Percentiles rank a stretch among this genome's conserved stretches.
Evolutionary conservation across 2,329 filamentous ascomycete genomes (phyloP).

Genomic region (Pseudogymnoascus destructans): DNA sequence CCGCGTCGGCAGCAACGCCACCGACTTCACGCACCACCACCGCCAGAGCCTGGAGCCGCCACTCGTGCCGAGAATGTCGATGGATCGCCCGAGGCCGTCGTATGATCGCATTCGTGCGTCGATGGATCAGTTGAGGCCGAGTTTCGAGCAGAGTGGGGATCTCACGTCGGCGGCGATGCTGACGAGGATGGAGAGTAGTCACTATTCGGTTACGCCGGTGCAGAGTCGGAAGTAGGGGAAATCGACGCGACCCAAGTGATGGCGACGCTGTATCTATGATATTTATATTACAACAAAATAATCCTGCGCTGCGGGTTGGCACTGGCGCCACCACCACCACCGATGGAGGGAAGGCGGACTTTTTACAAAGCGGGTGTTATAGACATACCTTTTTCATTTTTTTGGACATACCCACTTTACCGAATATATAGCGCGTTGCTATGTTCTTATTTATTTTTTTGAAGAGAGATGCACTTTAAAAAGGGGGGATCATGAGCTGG

Average conservation of each 20-base stretch:
- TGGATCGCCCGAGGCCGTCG: conserved; percentile 64
- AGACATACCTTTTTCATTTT: not conserved
- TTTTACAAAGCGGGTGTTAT: not conserved
- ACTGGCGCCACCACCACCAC: not conserved
- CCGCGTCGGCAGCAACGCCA: conserved; percentile 87
- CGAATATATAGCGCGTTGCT: not conserved
- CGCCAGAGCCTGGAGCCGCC: conserved; percentile 46
- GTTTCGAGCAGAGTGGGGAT: conserved; percentile 77
- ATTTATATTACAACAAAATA: not conserved
- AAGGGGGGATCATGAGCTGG: not conserved
- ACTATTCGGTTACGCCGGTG: conserved; percentile 24
- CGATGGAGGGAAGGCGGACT: not conserved
- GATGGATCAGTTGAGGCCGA: conserved; percentile 75
- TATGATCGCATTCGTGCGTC: conserved; percentile 77
- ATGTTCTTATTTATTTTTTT: not conserved
- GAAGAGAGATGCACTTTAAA: not conserved
- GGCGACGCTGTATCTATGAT: not conserved
- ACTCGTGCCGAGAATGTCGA: conserved; percentile 35
- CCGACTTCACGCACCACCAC: conserved; percentile 61
- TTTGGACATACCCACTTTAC: not conserved
- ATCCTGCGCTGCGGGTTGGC: not conserved
- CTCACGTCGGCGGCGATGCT: conserved; percentile 84
- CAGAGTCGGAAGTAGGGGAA: conserved; percentile 16
- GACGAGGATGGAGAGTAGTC: conserved; percentile 65
- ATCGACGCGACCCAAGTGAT: not conserved